These are phyloP conservation scores for Thermochaetoides thermophila DNA, from an alignment of 495 filamentous ascomycete species.

Conservation along the genomic window DNA sequence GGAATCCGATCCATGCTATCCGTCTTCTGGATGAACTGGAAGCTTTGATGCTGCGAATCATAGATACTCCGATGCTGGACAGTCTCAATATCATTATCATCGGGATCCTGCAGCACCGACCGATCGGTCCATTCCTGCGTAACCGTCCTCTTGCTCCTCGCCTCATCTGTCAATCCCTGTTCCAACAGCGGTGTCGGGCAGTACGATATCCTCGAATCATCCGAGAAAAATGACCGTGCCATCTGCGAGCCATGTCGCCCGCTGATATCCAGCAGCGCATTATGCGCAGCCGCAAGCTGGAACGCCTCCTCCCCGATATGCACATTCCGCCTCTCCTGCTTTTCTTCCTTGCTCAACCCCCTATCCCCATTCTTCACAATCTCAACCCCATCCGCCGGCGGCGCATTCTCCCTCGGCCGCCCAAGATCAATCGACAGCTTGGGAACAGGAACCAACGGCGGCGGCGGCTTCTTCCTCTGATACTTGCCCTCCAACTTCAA, in stretches of 20 bases:
- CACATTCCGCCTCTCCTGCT: slow-evolving; percentile 31
- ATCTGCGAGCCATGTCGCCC: slow-evolving; percentile 10
- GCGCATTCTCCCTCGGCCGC: slow-evolving; percentile 1
- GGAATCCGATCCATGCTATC: slow-evolving; percentile 27
- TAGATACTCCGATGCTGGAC: slow-evolving; percentile 19
- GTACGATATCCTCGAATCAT: slow-evolving; percentile 45
- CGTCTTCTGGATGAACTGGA: slow-evolving; percentile 34
- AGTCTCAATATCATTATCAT: slow-evolving; percentile 13
- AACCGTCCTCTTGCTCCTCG: slow-evolving; percentile 21
- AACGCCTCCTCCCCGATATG: slow-evolving; percentile 25
- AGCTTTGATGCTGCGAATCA: slow-evolving; percentile 25
- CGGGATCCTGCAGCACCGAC: slow-evolving; percentile 27
- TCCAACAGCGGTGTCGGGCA: slow-evolving; percentile 65
- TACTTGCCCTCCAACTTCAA: slow-evolving; percentile 87
- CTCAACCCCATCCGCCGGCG: slow-evolving; percentile 1
- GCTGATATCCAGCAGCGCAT: slow-evolving; percentile 11
- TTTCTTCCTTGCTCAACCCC: slow-evolving; percentile 20
- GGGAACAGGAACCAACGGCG: slow-evolving; percentile 1
- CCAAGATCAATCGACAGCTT: slow-evolving; percentile 26
- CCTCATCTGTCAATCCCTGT: slow-evolving; percentile 49
- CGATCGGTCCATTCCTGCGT: slow-evolving; percentile 31
- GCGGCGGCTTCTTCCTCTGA: slow-evolving; percentile 30
- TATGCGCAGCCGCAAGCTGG: slow-evolving; percentile 5
- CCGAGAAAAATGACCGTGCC: slow-evolving; percentile 32
- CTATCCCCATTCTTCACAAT: slow-evolving; percentile 1